A percentile compares a stretch with the other conserved stretches of the same genome.
phyloP scores from a whole-genome alignment of 805 yeast genomes.

The Saccharomyces paradoxus region DNA sequence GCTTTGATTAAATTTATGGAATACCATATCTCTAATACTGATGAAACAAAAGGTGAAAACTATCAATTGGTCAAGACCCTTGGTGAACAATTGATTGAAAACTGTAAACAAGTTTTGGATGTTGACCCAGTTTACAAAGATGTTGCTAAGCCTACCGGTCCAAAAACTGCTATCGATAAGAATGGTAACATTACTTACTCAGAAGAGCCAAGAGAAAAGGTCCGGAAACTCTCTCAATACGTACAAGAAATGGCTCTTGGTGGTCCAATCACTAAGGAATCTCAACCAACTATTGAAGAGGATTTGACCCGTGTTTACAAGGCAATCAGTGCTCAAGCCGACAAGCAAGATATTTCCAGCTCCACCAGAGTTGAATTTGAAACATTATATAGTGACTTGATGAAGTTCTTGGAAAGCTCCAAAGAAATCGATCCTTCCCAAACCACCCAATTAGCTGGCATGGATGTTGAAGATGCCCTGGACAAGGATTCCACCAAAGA shows the following conservation, averaged over 20 bases:
- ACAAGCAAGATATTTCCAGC: conserved; percentile 37
- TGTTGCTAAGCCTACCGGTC: conserved; percentile 89
- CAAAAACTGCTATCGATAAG: conserved; percentile 78
- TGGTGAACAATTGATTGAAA: conserved; percentile 90
- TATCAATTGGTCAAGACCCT: conserved; percentile 81
- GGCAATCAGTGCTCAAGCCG: conserved; percentile 68
- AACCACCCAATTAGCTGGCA: conserved; percentile 48
- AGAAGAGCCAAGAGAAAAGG: conserved; percentile 82
- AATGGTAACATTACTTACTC: conserved; percentile 81
- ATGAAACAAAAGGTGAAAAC: conserved; percentile 77
- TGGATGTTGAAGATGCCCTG: conserved; percentile 44
- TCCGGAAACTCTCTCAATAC: conserved; percentile 90
- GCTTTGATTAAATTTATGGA: conserved; percentile 94
- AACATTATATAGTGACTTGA: conserved; percentile 59
- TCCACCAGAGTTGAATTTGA: conserved; percentile 65
- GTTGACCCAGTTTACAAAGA: conserved; percentile 91
- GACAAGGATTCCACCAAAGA: conserved; percentile 58
- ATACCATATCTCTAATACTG: conserved; percentile 58
- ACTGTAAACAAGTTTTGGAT: conserved; percentile 78
- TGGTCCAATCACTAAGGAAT: conserved; percentile 63
- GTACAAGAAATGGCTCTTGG: conserved; percentile 96
- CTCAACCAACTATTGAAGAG: conserved; percentile 73
- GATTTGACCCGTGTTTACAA: conserved; percentile 78
- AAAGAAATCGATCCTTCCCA: conserved; percentile 64
- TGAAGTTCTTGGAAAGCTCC: conserved; percentile 58